These are phyloP conservation scores for Leptographium wingfieldii DNA, from an alignment of 2,329 filamentous ascomycete species.

Conservation along the genomic window DNA sequence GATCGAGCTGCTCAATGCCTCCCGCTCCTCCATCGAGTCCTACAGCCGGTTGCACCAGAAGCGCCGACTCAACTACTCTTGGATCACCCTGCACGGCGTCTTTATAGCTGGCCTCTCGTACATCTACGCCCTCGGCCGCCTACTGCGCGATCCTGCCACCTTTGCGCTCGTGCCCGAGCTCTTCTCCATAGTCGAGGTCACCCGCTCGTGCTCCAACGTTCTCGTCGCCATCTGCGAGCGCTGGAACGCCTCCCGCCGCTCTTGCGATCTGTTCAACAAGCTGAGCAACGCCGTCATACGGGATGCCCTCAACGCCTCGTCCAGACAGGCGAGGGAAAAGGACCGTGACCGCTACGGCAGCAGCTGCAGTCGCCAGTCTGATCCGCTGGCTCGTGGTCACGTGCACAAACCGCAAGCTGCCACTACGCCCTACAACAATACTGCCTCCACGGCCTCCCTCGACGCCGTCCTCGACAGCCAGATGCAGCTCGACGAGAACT, in stretches of 20 bases:
- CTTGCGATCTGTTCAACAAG: not conserved
- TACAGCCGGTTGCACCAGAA: constrained; percentile 8
- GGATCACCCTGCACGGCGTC: constrained; percentile 12
- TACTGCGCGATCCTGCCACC: constrained; percentile 4
- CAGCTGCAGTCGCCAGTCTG: not conserved
- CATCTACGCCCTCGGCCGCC: constrained; percentile 10
- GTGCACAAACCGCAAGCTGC: not conserved
- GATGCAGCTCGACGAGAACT: not conserved
- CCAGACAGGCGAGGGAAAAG: not conserved
- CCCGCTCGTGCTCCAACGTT: constrained; percentile 13
- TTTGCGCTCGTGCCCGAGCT: constrained; percentile 5
- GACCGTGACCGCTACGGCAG: not conserved
- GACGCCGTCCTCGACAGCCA: not conserved
- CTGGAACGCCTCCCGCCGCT: constrained; percentile 10
- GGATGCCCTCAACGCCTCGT: not conserved
- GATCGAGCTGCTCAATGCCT: not conserved
- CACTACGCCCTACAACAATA: not conserved
- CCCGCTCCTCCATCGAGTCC: constrained; percentile 1
- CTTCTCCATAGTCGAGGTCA: constrained; percentile 7
- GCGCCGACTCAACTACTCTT: constrained; percentile 13
- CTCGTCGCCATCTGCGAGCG: constrained; percentile 13
- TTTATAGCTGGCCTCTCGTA: constrained; percentile 13
- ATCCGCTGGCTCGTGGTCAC: not conserved
- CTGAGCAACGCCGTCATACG: not conserved
- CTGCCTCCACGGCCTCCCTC: not conserved